phyloP scores from a whole-genome alignment of 2,329 filamentous ascomycete genomes.

The Nemania serpens region DNA sequence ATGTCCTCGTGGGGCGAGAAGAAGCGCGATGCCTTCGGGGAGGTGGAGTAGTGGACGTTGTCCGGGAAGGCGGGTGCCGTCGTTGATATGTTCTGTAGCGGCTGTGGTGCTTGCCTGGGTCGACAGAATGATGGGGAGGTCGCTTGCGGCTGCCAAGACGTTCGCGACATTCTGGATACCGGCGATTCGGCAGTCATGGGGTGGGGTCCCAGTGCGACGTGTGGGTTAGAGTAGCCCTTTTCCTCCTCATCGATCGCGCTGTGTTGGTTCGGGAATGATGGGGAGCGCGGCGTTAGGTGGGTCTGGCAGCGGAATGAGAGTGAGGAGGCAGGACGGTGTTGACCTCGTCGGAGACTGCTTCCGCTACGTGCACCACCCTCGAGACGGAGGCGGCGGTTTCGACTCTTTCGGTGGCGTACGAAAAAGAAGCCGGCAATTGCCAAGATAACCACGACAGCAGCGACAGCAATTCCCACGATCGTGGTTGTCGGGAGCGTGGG shows the following conservation, averaged over 20 bases:
- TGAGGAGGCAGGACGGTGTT: conserved; percentile 48
- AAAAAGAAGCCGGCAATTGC: conserved; percentile 47
- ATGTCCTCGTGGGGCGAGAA: conserved; percentile 40
- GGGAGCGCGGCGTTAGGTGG: conserved; percentile 47
- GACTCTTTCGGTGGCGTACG: conserved; percentile 52
- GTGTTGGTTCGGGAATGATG: conserved; percentile 39
- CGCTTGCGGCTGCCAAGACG: conserved; percentile 3
- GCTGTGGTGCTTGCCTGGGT: conserved; percentile 19
- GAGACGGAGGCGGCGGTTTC: conserved; percentile 43
- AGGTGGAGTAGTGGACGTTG: conserved; percentile 40
- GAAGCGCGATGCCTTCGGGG: conserved; percentile 38
- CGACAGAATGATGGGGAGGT: conserved; percentile 21
- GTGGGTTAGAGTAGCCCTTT: conserved; percentile 27
- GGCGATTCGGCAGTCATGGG: conserved; percentile 28
- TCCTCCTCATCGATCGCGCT: conserved; percentile 38
- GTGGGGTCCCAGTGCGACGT: conserved; percentile 32
- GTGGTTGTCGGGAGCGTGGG: conserved; percentile 44
- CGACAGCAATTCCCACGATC: conserved; percentile 52
- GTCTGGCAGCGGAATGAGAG: conserved; percentile 59
- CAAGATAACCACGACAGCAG: conserved; percentile 45
- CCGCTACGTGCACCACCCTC: conserved; percentile 26
- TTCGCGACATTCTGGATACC: not conserved
- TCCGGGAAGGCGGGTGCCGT: conserved; percentile 35
- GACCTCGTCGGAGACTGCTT: conserved; percentile 25
- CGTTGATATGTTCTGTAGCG: conserved; percentile 36